Evolutionary conservation across 1,284 basidiomycete genomes (phyloP).

Genomic region (Wallemia ichthyophaga): DNA sequence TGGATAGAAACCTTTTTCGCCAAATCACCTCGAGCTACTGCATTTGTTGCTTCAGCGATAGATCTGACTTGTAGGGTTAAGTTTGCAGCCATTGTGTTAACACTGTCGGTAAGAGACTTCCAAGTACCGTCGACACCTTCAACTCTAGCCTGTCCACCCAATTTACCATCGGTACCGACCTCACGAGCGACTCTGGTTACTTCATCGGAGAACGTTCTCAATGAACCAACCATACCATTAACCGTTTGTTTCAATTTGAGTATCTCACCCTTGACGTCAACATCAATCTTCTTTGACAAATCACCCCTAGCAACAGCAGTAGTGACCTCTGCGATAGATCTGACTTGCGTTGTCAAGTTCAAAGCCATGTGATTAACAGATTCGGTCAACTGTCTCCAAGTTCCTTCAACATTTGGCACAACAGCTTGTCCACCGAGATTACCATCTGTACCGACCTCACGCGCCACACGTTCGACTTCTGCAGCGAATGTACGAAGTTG

Average conservation of each 20-base stretch:
- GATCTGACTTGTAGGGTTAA: slow-evolving; percentile 80
- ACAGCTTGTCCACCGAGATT: slow-evolving; percentile 18
- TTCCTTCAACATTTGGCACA: slow-evolving; percentile 16
- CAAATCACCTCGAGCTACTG: slow-evolving; percentile 76
- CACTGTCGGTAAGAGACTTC: slow-evolving; percentile 57
- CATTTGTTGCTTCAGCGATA: slow-evolving; percentile 76
- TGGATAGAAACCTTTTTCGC: slow-evolving; percentile 83
- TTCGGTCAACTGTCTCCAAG: slow-evolving; percentile 3
- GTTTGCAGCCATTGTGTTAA: slow-evolving; percentile 35
- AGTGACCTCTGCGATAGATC: slow-evolving; percentile 52
- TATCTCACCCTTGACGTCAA: slow-evolving; percentile 70
- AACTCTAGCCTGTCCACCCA: slow-evolving; percentile 62
- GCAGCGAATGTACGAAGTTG: slow-evolving; percentile 19
- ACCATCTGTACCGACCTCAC: slow-evolving; percentile 13
- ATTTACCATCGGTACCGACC: slow-evolving; percentile 65
- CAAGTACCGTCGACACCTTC: slow-evolving; percentile 18
- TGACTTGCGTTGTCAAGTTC: slow-evolving; percentile 72
- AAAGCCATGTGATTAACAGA: slow-evolving; percentile 16
- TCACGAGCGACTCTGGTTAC: slow-evolving; percentile 59
- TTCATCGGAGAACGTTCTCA: slow-evolving; percentile 17
- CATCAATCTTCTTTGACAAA: slow-evolving; percentile 62
- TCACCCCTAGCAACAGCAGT: slow-evolving; percentile 74
- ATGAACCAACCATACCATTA: slow-evolving; percentile 14
- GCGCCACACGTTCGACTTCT: slow-evolving; percentile 17
- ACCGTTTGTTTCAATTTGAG: slow-evolving; percentile 29